Base-by-base conservation (phyloP, 345 rosid species). In the Acer yangbiense region DNA sequence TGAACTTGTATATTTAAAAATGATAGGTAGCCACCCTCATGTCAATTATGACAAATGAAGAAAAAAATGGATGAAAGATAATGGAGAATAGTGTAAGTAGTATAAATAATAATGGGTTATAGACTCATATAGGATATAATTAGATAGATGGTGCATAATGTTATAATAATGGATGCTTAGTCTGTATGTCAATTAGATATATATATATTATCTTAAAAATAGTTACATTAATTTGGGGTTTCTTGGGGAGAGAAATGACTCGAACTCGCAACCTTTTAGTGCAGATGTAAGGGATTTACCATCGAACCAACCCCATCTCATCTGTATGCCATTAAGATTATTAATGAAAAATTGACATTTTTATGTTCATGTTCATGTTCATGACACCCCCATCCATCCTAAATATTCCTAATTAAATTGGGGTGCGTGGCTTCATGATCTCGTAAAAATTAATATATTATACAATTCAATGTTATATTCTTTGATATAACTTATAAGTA, bases 141-240 rank as follows among this genome's bases (percentile, higher is more conserved):
- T 35, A 35, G 39, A 35, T 35, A 35, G 39, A 35, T 35, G 39
- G 39, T 35, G 39, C 39, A 35, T 35, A 35, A 4, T 35, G 39
- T 35, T 35, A 35, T 35, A 35, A 35, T 35, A 75, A 64, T 74
- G 77, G 71, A 75, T 50, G 61, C 64, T 75, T 52, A 32, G 63
- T 29, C 71, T 12, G 70, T 25, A 27, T 17, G 43, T 27, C 32
- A 29, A 2, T 29, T 23, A 23, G 25, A 23, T 23, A 23, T 23
- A 23, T 23, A 23, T 23, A n/a, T n/a, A n/a, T n/a, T n/a, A n/a
- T n/a, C n/a, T n/a, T n/a, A n/a, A n/a, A n/a, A n/a, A n/a, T n/a
- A n/a, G n/a, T n/a, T 29, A 29, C 3, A 29, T 29, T 29, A 29
- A 29, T 29, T 29, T 29, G 3, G 32, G 32, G 2, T 29, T 29